These are phyloP conservation scores for Gracilaria vermiculophylla DNA, from an alignment of 23 red algal genomes.

Conservation along the genomic window DNA sequence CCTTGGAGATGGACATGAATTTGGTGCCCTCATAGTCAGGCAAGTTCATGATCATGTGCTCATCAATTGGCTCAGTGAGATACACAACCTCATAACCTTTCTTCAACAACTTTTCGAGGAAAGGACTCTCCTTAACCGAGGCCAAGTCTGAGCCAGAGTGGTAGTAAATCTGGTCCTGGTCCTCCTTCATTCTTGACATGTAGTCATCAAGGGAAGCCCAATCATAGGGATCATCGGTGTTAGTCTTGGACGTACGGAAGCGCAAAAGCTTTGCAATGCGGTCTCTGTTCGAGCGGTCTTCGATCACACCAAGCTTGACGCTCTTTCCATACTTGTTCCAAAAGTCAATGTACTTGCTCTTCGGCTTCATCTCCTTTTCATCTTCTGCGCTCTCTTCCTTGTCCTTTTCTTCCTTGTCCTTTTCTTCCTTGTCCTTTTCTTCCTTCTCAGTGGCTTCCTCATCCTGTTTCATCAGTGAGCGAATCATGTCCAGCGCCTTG, in stretches of 20 bases:
- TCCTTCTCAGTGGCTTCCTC: slow-evolving; percentile 50
- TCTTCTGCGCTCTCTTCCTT: slow-evolving; percentile 35
- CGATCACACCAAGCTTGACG: slow-evolving; percentile 88
- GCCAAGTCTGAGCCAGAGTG: slow-evolving; percentile 62
- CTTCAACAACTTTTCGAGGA: slow-evolving; percentile 86
- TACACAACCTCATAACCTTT: slow-evolving; percentile 89
- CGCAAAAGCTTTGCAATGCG: slow-evolving; percentile 86
- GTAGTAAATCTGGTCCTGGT: slow-evolving; percentile 94
- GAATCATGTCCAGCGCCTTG: slow-evolving; percentile 86
- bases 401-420: slow-evolving; percentile 23
- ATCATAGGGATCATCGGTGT: slow-evolving; percentile 67
- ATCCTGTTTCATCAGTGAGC: slow-evolving; percentile 67
- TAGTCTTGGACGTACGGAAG: slow-evolving; percentile 76
- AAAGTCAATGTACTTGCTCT: slow-evolving; percentile 71
- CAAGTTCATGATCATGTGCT: slow-evolving; percentile 81
- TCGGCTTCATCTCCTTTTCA: slow-evolving; percentile 58
- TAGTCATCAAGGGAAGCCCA: slow-evolving; percentile 87
- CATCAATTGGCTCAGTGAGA: slow-evolving; percentile 91
- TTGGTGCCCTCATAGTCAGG: slow-evolving; percentile 83
- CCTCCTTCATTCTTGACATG: slow-evolving; percentile 83
- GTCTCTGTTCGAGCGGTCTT: slow-evolving; percentile 66
- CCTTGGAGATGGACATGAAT: slow-evolving; percentile 78
- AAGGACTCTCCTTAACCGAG: slow-evolving; percentile 66
- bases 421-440: slow-evolving; percentile 1
- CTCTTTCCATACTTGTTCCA: slow-evolving; percentile 89